Base-by-base conservation (phyloP, 116 monocot species). In the Papilionanthe hybrid region DNA sequence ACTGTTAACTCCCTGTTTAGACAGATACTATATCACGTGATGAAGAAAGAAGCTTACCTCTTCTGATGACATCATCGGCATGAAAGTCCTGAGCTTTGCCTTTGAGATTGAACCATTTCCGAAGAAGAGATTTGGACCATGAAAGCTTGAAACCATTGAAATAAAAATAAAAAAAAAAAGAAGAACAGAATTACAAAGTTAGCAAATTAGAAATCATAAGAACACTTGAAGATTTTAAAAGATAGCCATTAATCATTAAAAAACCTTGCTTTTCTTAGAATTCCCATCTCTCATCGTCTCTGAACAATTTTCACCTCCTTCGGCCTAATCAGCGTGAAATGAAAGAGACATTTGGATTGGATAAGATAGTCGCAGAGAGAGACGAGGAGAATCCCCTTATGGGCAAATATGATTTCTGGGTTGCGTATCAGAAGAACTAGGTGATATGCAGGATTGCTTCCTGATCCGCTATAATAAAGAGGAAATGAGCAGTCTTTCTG, bases 31-130 rank as follows among this genome's bases (percentile, higher is more conserved):
- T 23, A 63, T 5, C 22, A 63, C 2, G n/a, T 25, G 25, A 63
- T 47, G 72, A 53, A 72, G 25, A 44, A 81, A 78, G 78, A 74
- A 76, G 55, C 67, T 20, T 42, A 88, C 94, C 94, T 88, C 84
- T 85, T 12, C 75, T 77, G 37, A 84, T 60, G 42, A 85, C 84
- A 68, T 89, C 91, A 84, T 96, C 93, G 55, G 91, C 90, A 84
- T 96, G 93, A 80, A 92, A 96, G 72, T 96, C 91, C 79, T 93
- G 90, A 56, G 93, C 84, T 83, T 96, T 96, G 83, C 84, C 89
- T 85, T 91, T 96, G 82, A 90, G 90, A 74, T 93, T 93, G 83
- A 96, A 93, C 96, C 90, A 94, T 84, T 92, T 94, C 79, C 84
- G 86, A 32, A 94, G 89, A 63, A 94, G 85, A 57, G 78, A 86